A percentile compares a stretch with the other conserved stretches of the same genome.
Evolutionary conservation across 805 yeast genomes (phyloP).

Genomic region (Yamadazyma phyllophila): DNA sequence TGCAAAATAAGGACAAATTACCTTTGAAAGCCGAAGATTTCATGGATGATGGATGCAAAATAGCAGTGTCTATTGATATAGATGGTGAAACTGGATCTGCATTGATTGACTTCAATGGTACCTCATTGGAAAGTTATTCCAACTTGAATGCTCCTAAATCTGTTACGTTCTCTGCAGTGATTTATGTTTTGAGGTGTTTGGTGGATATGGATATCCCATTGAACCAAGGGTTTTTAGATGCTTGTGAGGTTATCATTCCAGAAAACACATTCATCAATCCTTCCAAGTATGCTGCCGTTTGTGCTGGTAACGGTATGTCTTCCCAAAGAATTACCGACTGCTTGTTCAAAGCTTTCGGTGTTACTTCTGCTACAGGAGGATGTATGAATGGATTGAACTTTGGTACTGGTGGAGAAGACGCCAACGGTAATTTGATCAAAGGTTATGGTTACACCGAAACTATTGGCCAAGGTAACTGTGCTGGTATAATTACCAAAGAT

Average conservation of each 20-base stretch:
- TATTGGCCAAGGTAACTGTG: constrained; percentile 20
- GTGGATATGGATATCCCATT: constrained; percentile 84
- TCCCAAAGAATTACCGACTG: constrained; percentile 22
- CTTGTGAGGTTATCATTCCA: constrained; percentile 16
- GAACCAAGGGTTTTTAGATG: constrained; percentile 40
- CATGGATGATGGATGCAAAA: constrained; percentile 19
- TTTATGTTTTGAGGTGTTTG: constrained; percentile 79
- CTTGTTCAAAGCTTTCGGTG: constrained; percentile 21
- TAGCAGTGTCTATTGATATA: constrained; percentile 18
- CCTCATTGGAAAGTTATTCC: constrained; percentile 22
- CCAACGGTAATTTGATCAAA: constrained; percentile 15
- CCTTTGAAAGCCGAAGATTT: constrained; percentile 18
- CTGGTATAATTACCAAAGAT: constrained; percentile 15
- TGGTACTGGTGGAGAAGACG: constrained; percentile 19
- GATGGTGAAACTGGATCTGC: constrained; percentile 20
- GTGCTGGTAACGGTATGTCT: constrained; percentile 22
- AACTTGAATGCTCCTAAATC: constrained; percentile 87
- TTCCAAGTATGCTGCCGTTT: constrained; percentile 19
- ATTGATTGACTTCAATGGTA: constrained; percentile 26
- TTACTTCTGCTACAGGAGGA: constrained; percentile 20
- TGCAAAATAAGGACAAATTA: constrained; percentile 44
- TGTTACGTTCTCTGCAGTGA: constrained; percentile 79
- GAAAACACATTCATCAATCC: constrained; percentile 18
- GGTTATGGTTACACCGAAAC: constrained; percentile 19
- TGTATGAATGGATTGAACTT: constrained; percentile 22